phyloP scores from a whole-genome alignment of 768 basidiomycete genomes.

The Panellus pusillus region DNA sequence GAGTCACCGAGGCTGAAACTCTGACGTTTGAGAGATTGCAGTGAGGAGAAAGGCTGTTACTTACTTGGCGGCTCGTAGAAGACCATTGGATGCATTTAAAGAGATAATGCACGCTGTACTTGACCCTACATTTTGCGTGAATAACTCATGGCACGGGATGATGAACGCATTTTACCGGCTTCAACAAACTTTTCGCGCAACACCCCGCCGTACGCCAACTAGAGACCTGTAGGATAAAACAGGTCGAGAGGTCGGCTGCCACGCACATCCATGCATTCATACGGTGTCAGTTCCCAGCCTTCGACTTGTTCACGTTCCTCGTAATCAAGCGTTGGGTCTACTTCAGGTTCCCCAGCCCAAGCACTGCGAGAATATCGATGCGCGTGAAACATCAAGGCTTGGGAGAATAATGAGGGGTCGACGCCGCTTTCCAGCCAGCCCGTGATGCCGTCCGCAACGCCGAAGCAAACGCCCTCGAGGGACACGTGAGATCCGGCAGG shows the following conservation, averaged over 20 bases:
- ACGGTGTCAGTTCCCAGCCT: slow-evolving; percentile 47
- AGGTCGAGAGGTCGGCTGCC: slow-evolving; percentile 12
- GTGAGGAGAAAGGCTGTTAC: slow-evolving; percentile 30
- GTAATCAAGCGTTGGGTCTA: slow-evolving; percentile 50
- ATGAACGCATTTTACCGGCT: slow-evolving; percentile 1
- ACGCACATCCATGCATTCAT: slow-evolving; percentile 33
- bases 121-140: slow-evolving; percentile 39
- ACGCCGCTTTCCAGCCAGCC: slow-evolving; percentile 66
- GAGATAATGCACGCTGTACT: slow-evolving; percentile 57
- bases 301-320: slow-evolving; percentile 42
- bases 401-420: slow-evolving; percentile 69
- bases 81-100: slow-evolving; percentile 50
- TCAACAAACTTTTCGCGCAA: slow-evolving; percentile 41
- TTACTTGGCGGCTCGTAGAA: slow-evolving; percentile 60
- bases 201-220: slow-evolving; percentile 46
- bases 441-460: slow-evolving; percentile 70
- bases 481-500: not conserved
- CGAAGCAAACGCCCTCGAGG: slow-evolving; percentile 51
- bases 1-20: slow-evolving; percentile 49
- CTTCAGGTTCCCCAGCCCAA: slow-evolving; percentile 60
- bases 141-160: not conserved
- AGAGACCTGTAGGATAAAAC: no score
- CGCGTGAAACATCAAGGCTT: slow-evolving; percentile 64
- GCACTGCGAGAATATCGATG: slow-evolving; percentile 46
- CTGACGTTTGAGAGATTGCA: slow-evolving; percentile 5